Base-by-base conservation (phyloP, 129 eudicot genomes). In the Ambrosia trifida region DNA sequence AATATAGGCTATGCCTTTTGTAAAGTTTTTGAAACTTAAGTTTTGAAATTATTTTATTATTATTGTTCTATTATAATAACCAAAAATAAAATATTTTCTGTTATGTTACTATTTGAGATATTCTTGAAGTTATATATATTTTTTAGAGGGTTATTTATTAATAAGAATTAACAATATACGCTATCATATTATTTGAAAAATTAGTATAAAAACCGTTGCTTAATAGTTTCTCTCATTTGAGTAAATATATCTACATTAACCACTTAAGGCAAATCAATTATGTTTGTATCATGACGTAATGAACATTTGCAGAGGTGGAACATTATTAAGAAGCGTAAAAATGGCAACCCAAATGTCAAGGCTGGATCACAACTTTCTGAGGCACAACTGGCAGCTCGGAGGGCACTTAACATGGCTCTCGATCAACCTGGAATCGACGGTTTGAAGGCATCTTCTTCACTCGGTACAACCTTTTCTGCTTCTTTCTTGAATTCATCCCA, bases 261-360 rank as follows among this genome's bases (percentile, higher is more conserved):
- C n/a, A n/a, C n/a, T n/a, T n/a, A n/a, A n/a, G n/a, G n/a, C n/a
- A n/a, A n/a, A n/a, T n/a, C n/a, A n/a, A n/a, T 72, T 71, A 28
- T 81, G 33, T 70, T 79, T 47, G 72, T 49, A 18, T 49, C 31
- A 63, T 79, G 73, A 50, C 41, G 47, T 60, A 36, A 64, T 76
- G n/a, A 36, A 49, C 68, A 72, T 82, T 24, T 74, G 74, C 98
- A 94, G 98, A 89, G 98, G 68, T 94, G 98, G 98, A 60, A 81
- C 63, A 80, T 64, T 72, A 81, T 94, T 63, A 89, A 77, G 83
- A 94, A 88, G 80, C 80, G 83, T 43, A 76, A 86, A 24, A 76
- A 85, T 35, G 85, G 64, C 19, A 83, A 82, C 84, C 24, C 75
- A 41, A 82, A 69, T 54, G 78, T 40, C 11, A 89, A 85, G 59